These are phyloP conservation scores for Fragilaria radians DNA, from an alignment of 108 stramenopile genomes.

Conservation along the genomic window DNA sequence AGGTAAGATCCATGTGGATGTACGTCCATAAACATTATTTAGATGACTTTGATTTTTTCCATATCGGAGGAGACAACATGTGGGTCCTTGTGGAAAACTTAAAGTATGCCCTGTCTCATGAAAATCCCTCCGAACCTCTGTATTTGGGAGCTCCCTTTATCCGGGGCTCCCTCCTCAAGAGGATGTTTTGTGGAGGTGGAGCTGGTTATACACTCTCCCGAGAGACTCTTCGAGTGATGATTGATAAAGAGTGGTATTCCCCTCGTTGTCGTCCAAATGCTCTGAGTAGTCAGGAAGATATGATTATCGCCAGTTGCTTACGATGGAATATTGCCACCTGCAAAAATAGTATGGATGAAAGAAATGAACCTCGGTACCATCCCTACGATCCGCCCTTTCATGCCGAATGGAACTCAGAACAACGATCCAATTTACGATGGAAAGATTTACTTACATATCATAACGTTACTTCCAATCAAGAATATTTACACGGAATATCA, in stretches of 20 bases:
- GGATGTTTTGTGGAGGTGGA: conserved; percentile 79
- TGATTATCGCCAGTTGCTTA: conserved; percentile 43
- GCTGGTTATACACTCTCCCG: conserved; percentile 81
- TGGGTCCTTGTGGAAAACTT: conserved; percentile 87
- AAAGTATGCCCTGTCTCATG: conserved; percentile 44
- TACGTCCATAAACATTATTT: conserved; percentile 79
- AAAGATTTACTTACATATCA: too few relatives aligned
- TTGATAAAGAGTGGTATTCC: conserved; percentile 26
- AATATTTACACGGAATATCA: too few relatives aligned
- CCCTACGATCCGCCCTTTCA: too few relatives aligned
- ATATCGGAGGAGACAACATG: conserved; percentile 90
- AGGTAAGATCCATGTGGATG: conserved; percentile 70
- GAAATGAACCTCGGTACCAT: too few relatives aligned
- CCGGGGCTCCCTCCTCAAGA: not conserved
- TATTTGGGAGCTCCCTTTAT: not conserved
- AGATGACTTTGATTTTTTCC: conserved; percentile 88
- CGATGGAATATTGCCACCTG: conserved; percentile 19
- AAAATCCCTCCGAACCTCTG: conserved; percentile 16
- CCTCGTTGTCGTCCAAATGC: conserved; percentile 33
- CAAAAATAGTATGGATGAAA: too few relatives aligned
- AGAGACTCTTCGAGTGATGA: conserved; percentile 30
- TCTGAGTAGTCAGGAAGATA: conserved; percentile 56
- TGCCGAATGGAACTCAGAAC: too few relatives aligned
- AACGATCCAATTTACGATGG: too few relatives aligned
- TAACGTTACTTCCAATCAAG: too few relatives aligned